phyloP scores from a whole-genome alignment of 176 grass and related monocot species.

The Avena atlantica region DNA sequence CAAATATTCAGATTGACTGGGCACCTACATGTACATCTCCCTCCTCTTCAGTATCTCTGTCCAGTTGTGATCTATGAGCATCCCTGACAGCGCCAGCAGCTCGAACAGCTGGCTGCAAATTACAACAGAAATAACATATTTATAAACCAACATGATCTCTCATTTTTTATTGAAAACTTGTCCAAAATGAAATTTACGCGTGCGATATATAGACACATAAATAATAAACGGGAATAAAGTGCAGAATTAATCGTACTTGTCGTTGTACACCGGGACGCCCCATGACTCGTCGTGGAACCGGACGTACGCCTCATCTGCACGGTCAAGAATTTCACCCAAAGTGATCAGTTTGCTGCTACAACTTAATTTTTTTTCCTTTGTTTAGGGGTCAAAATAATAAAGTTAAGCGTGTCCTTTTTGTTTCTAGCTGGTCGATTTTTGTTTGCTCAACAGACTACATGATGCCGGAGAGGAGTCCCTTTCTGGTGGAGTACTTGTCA shows the following conservation, averaged over 20 bases:
- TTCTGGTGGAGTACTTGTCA: conserved; percentile 33
- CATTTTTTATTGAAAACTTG: neutral
- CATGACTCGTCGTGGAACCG: conserved; percentile 93
- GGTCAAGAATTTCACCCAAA: neutral
- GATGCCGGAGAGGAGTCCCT: conserved; percentile 26
- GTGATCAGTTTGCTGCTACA: neutral
- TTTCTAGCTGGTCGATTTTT: conserved; percentile 13
- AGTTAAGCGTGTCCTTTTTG: neutral
- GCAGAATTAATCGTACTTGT: conserved; percentile 60
- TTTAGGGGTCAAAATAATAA: neutral
- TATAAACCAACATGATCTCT: neutral
- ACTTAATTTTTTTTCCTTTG: neutral
- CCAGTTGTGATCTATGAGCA: conserved; percentile 98
- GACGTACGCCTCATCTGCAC: conserved; percentile 81
- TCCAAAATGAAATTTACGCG: conserved; percentile 8
- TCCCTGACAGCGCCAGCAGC: conserved; percentile 79
- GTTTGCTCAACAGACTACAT: conserved; percentile 30
- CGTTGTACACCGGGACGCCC: conserved; percentile 85
- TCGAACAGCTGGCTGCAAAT: conserved; percentile 77
- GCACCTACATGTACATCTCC: conserved; percentile 76
- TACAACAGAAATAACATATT: neutral
- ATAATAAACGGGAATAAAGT: neutral
- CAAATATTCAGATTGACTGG: neutral
- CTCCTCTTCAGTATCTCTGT: conserved; percentile 94
- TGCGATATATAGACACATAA: too few species aligned